phyloP scores from a whole-genome alignment of 2,329 filamentous ascomycete species.

The Clarireedia paspali region DNA sequence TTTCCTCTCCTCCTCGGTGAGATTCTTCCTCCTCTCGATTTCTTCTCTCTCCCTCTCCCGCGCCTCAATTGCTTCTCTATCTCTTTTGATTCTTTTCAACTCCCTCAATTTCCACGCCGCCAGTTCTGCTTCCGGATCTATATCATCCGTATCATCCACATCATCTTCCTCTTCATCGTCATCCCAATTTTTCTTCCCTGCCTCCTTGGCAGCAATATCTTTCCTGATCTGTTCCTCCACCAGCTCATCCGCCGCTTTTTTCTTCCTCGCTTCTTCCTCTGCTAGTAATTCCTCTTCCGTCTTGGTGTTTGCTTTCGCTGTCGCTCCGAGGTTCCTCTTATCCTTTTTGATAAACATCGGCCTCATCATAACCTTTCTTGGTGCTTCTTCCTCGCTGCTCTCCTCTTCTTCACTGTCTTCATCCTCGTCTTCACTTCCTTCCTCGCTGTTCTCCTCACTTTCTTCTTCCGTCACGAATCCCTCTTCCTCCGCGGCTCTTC shows the following conservation, averaged over 20 bases:
- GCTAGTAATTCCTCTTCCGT: constrained; percentile 37
- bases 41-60: constrained; percentile 82
- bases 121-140: constrained; percentile 81
- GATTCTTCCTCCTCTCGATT: constrained; percentile 76
- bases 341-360: constrained; percentile 57
- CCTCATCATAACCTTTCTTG: constrained; percentile 49
- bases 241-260: constrained; percentile 67
- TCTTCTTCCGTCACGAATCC: constrained; percentile 50
- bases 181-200: constrained; percentile 82
- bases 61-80: constrained; percentile 75
- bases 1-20: constrained; percentile 78
- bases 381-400: constrained; percentile 50
- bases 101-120: constrained; percentile 94
- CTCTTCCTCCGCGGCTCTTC: constrained; percentile 42
- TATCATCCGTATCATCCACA: constrained; percentile 80
- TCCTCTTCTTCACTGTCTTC: constrained; percentile 27
- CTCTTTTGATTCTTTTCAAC: constrained; percentile 78
- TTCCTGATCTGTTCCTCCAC: constrained; percentile 85
- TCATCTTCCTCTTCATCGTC: constrained; percentile 60
- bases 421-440: constrained; percentile 28
- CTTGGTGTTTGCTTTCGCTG: constrained; percentile 25
- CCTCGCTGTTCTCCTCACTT: constrained; percentile 30
- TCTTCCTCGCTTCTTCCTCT: constrained; percentile 55
- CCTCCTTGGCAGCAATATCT: constrained; percentile 65
- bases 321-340: constrained; percentile 34